phyloP scores from a whole-genome alignment of 495 filamentous ascomycete species.

The Clohesyomyces aquaticus region DNA sequence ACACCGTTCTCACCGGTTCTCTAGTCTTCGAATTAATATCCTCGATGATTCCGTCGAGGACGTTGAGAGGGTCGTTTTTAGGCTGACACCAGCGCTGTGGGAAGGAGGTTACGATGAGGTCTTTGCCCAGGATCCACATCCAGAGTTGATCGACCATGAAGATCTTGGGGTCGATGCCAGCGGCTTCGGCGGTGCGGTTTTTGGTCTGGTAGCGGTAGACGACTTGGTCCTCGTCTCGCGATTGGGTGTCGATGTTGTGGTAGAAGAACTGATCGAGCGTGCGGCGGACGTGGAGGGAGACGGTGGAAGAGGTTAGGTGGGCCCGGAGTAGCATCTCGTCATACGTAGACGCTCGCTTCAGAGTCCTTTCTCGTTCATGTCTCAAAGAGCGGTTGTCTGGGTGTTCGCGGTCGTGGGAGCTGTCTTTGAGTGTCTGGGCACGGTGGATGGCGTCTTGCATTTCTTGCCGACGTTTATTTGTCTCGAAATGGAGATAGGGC shows the following conservation, averaged over 20 bases:
- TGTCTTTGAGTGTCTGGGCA: conserved; percentile 44
- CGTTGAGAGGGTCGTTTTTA: conserved; percentile 67
- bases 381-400: conserved; percentile 7
- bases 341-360: conserved; percentile 48
- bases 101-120: conserved; percentile 69
- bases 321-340: conserved; percentile 69
- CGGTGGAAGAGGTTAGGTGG: conserved; percentile 58
- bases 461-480: conserved; percentile 56
- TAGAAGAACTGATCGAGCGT: conserved; percentile 75
- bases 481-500: conserved; percentile 73
- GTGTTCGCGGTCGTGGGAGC: neutral
- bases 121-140: conserved; percentile 70
- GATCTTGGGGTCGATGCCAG: conserved; percentile 59
- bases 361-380: too few species aligned
- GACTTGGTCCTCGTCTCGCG: conserved; percentile 69
- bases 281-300: conserved; percentile 66
- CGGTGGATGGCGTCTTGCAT: conserved; percentile 65
- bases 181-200: conserved; percentile 42
- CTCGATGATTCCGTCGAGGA: conserved; percentile 67
- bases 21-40: conserved; percentile 72
- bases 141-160: conserved; percentile 79
- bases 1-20: conserved; percentile 64
- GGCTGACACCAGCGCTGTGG: conserved; percentile 72
- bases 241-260: conserved; percentile 69
- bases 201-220: conserved; percentile 65